phyloP scores from a whole-genome alignment of 768 basidiomycete genomes.

The Obba rivulosa region DNA sequence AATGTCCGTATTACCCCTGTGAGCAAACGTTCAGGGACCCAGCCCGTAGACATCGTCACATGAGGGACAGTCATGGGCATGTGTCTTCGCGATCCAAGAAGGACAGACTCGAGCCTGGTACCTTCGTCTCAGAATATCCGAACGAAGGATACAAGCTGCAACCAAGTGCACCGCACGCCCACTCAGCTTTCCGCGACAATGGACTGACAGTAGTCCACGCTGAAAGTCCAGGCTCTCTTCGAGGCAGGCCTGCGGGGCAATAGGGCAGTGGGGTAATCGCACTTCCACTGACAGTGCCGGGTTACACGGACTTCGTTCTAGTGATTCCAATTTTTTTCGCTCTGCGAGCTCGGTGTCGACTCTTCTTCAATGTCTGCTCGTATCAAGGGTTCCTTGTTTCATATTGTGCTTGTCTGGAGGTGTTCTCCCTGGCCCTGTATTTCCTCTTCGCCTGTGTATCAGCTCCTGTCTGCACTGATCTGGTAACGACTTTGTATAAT shows the following conservation, averaged over 20 bases:
- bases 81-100: conserved; percentile 43
- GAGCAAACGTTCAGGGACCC: conserved; percentile 57
- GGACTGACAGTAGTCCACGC: too few species aligned
- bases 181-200: too few species aligned
- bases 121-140: too few species aligned
- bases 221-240: too few species aligned
- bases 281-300: background rate
- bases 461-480: too few species aligned
- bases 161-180: too few species aligned
- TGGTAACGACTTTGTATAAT: too few species aligned
- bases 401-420: background rate
- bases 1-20: conserved; percentile 44
- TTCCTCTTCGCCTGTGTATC: background rate
- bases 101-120: conserved; percentile 21
- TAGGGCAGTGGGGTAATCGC: too few species aligned
- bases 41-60: conserved; percentile 57
- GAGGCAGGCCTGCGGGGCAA: too few species aligned
- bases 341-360: background rate
- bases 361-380: background rate
- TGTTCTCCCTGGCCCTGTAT: background rate
- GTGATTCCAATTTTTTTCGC: background rate
- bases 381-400: background rate
- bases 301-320: background rate
- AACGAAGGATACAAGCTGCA: too few species aligned
- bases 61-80: conserved; percentile 47